Evolutionary conservation across 1,139 yeast genomes (phyloP).

Genomic region (Fermentozyma sake): DNA sequence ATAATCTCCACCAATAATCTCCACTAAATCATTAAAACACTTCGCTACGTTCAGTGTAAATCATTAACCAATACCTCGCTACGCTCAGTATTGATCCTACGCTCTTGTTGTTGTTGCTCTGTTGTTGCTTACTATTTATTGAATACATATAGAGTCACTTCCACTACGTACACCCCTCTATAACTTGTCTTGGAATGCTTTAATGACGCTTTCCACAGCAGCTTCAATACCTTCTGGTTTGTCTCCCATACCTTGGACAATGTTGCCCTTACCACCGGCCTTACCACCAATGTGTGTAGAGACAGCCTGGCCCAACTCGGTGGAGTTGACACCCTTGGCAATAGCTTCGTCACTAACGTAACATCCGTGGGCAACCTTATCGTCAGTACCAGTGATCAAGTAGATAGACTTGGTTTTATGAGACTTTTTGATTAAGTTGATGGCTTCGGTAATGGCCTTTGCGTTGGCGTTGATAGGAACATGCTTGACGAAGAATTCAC

Average conservation of each 20-base stretch:
- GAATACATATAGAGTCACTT: constrained; percentile 1
- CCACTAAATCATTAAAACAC: no score
- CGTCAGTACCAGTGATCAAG: constrained; percentile 70
- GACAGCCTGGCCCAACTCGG: constrained; percentile 69
- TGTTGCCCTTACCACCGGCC: constrained; percentile 97
- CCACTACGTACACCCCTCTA: no score
- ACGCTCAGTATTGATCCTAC: no score
- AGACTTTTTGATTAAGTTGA: constrained; percentile 77
- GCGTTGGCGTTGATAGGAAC: constrained; percentile 78
- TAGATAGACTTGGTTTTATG: constrained; percentile 75
- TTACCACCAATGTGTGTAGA: constrained; percentile 83
- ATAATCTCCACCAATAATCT: no score
- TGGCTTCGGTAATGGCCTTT: constrained; percentile 90
- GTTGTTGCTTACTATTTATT: no score
- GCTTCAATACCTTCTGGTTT: constrained; percentile 62
- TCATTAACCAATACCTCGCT: no score
- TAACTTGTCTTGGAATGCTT: constrained; percentile 56
- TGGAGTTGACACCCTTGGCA: constrained; percentile 70
- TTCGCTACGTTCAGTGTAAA: no score
- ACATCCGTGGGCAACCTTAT: constrained; percentile 93
- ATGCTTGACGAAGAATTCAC: constrained; percentile 58
- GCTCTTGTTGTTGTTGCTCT: no score
- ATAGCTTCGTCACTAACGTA: constrained; percentile 72
- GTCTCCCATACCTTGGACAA: constrained; percentile 96
- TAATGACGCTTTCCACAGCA: constrained; percentile 69